phyloP scores from a whole-genome alignment of 306 rosid species.

The Herpetospermum pedunculosum region DNA sequence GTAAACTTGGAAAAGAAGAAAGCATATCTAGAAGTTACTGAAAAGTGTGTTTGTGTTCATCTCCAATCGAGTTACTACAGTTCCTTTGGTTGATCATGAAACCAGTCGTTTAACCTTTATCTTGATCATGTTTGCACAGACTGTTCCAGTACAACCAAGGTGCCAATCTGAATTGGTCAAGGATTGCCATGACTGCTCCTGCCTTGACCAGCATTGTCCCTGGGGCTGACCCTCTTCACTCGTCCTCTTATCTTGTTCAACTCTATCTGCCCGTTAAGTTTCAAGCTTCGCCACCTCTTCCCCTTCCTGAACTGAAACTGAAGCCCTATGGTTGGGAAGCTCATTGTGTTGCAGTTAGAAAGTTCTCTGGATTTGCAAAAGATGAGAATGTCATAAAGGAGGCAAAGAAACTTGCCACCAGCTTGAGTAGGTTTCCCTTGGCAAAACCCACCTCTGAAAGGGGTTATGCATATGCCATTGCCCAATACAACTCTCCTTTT shows the following conservation, averaged over 20 bases:
- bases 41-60: neutral
- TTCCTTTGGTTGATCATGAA: neutral
- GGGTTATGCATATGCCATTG: slow-evolving; percentile 52
- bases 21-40: neutral
- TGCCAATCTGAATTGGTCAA: slow-evolving; percentile 72
- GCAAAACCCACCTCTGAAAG: slow-evolving; percentile 33
- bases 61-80: neutral
- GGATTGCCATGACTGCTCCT: slow-evolving; percentile 59
- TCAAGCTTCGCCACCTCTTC: slow-evolving; percentile 54
- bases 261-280: slow-evolving; percentile 57
- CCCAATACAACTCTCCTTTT: slow-evolving; percentile 52
- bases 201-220: slow-evolving; percentile 57
- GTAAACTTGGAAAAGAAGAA: neutral
- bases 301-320: slow-evolving; percentile 55
- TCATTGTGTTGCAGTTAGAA: slow-evolving; percentile 55
- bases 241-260: slow-evolving; percentile 48
- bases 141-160: slow-evolving; percentile 77
- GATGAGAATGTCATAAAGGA: slow-evolving; percentile 50
- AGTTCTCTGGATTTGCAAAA: slow-evolving; percentile 57
- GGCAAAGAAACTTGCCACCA: slow-evolving; percentile 58
- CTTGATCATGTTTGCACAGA: slow-evolving; percentile 20
- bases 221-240: slow-evolving; percentile 47
- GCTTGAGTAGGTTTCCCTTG: slow-evolving; percentile 52
- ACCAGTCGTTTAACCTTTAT: neutral
- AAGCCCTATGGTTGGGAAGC: slow-evolving; percentile 22